Percentiles rank a stretch among this genome's conserved stretches.
Evolutionary conservation across 1,139 yeast genomes (phyloP).

Genomic region (Spencermartinsiella ligniputridi): DNA sequence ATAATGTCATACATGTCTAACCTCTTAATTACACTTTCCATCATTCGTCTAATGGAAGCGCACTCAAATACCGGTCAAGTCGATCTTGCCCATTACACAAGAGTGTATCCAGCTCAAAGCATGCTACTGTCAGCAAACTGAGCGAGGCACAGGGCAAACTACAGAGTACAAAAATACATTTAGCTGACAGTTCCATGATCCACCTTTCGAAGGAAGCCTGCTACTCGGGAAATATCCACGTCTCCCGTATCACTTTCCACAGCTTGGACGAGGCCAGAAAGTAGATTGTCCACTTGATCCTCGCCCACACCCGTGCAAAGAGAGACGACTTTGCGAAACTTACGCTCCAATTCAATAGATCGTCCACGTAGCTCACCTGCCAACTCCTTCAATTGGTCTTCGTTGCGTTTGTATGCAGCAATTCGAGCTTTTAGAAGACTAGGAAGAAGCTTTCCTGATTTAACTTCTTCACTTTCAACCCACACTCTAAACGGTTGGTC

Average conservation of each 20-base stretch:
- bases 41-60: constrained; percentile 18
- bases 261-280: constrained; percentile 83
- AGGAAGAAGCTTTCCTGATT: constrained; percentile 40
- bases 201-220: constrained; percentile 44
- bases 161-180: constrained; percentile 3
- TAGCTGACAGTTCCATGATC: constrained; percentile 21
- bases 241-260: constrained; percentile 80
- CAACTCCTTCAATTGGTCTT: constrained; percentile 48
- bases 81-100: constrained; percentile 18
- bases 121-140: constrained; percentile 1
- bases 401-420: constrained; percentile 69
- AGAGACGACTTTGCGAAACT: constrained; percentile 85
- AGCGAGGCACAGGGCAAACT: constrained; percentile 23
- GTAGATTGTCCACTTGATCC: constrained; percentile 70
- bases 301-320: constrained; percentile 84
- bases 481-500: constrained; percentile 78
- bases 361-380: constrained; percentile 46
- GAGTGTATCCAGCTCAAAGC: constrained; percentile 24
- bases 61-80: constrained; percentile 19
- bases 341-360: constrained; percentile 66
- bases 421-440: constrained; percentile 69
- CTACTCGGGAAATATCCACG: constrained; percentile 52
- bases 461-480: constrained; percentile 16
- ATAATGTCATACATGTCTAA: constrained; percentile 9
- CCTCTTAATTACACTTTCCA: constrained; percentile 21